Evolutionary conservation across 148 eudicot species (phyloP), one percentile per base, ranked within the genome.

Genomic region (Persicaria tinctoria): DNA sequence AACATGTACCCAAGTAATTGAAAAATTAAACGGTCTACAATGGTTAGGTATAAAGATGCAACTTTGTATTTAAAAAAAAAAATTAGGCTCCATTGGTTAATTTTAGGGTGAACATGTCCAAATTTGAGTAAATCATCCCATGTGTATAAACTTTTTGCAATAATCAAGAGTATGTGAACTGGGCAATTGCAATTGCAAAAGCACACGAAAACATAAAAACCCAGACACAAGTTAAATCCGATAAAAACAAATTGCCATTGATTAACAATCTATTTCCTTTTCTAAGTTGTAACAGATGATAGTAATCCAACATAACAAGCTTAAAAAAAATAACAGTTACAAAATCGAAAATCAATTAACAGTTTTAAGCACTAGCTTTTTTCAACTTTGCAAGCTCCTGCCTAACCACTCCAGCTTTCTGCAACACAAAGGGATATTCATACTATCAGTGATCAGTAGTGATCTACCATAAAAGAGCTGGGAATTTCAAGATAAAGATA

Each of bases 361-460:
- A 1, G 64, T 23, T 13, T 60, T 60, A 60, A 60, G 41, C 68
- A 60, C 68, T 23, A 27, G 68, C 41, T 27, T 60, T 60, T 60
- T 60, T 60, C 68, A 60, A 60, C 68, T 60, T 60, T 27, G 68
- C 68, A 27, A 60, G 68, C 68, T 60, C 68, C 44, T 60, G 68
- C 68, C 68, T 60, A 27, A 60, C 68, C 9, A 60, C 44, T 60
- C 68, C 68, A 60, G 68, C 68, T 60, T 60, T 60, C 68, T 60
- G 68, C 68, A 27, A 27, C 68, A 60, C 68, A 23, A 38, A 32
- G 41, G 41, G 41, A 23, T 5, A 60, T 20, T 8, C 41, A 60
- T 60, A 60, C 5, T 23, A 60, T 60, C 44, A 60, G 63, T 18
- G 13, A 2, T 32, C 41, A 32, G 41, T 32, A 9, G 2, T 23